Percentiles rank a stretch among this genome's conserved stretches.
phyloP scores from a whole-genome alignment of 495 filamentous ascomycete species.

The Xanthoparmelia taractica region DNA sequence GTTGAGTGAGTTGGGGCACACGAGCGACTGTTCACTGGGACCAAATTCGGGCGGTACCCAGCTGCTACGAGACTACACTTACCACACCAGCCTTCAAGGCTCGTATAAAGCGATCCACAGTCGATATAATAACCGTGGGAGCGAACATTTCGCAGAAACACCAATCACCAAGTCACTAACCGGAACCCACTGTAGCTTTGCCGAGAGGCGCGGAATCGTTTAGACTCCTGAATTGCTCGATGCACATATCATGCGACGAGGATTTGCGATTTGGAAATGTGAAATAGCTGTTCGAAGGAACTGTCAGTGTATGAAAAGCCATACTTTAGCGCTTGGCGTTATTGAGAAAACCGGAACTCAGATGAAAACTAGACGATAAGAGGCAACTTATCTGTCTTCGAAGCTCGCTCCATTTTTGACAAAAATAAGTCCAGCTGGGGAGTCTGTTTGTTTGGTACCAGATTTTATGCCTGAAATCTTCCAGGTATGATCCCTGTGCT shows the following conservation, averaged over 20 bases:
- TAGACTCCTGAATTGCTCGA: not conserved
- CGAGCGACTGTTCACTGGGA: not conserved
- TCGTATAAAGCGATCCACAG: not conserved
- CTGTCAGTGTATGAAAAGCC: too few relatives aligned
- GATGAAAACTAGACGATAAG: not conserved
- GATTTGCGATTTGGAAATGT: not conserved
- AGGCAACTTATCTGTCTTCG: not conserved
- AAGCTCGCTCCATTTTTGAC: not conserved
- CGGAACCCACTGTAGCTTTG: not conserved
- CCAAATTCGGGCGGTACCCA: not conserved
- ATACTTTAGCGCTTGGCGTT: not conserved
- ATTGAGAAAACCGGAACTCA: not conserved
- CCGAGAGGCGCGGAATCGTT: not conserved
- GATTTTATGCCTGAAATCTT: not conserved
- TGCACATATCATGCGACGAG: not conserved
- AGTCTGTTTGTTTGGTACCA: too few relatives aligned
- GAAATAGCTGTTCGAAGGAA: not conserved
- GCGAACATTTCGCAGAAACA: not conserved
- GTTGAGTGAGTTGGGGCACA: not conserved
- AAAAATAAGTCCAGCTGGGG: not conserved
- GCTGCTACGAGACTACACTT: not conserved
- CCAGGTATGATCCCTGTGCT: not conserved
- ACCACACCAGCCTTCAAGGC: not conserved
- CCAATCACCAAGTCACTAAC: not conserved
- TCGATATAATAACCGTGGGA: not conserved